Evolutionary conservation across 2,329 filamentous ascomycete species (phyloP), one percentile per base, ranked within the genome.

Genomic region (Colletotrichum destructivum): DNA sequence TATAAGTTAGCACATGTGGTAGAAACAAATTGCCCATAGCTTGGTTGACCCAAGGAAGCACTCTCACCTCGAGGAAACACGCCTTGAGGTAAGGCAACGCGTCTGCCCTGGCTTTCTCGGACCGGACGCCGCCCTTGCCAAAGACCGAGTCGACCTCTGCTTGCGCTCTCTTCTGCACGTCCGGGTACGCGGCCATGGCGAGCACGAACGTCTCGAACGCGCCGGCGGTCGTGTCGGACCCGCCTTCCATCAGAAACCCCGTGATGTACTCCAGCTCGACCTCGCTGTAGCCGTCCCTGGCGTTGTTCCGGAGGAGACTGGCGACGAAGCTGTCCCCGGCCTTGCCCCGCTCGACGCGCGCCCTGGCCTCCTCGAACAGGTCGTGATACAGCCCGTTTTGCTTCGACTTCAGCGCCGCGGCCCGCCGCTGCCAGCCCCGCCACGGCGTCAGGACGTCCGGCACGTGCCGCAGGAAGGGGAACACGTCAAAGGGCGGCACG

Each of bases 81-180:
- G 77, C 77, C 42, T 71, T 76, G 35, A 77, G 51, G 31, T 76
- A 78, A 4, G 76, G 72, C 63, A 78, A 42, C 26, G 16, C 52
- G 0, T 64, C 62, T 9, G n/a, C 54, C 11, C 7, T 31, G 8
- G 73, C 60, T n/a, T 74, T 66, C 4, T 77, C 49, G 84, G 76
- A 13, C 79, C 59, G 0, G 82, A 87, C 66, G 35, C 74, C 66
- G 35, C 56, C 70, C 15, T 66, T 67, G 11, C 61, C 64, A 26
- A 74, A 75, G 2, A 79, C 74, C 5, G 60, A 18, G 35, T 79
- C 76, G 46, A 80, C 74, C 46, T 81, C 79, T 2, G 72, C 62
- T 12, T 77, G 77, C 0, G 77, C 79, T 42, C 75, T 76, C 4
- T 66, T 57, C 26, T 78, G 65, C 16, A 75, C 68, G 0, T 75